These are phyloP conservation scores for Sugiyamaella paludigena DNA, from an alignment of 1,139 yeast species.

Conservation along the genomic window DNA sequence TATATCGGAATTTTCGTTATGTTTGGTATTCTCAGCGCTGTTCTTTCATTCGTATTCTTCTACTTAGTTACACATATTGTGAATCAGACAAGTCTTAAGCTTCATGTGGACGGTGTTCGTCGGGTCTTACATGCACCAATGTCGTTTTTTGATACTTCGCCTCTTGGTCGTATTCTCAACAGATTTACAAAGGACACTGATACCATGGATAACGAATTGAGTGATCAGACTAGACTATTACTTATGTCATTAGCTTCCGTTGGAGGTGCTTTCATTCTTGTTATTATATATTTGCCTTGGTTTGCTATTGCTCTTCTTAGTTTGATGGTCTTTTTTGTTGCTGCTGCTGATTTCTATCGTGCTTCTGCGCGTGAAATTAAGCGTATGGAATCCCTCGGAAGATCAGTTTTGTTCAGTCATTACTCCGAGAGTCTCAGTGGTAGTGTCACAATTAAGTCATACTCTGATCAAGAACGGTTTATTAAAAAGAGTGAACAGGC, in stretches of 20 bases:
- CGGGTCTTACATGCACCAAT: constrained; percentile 73
- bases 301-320: constrained; percentile 68
- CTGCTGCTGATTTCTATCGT: constrained; percentile 62
- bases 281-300: constrained; percentile 74
- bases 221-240: constrained; percentile 43
- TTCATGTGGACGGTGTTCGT: constrained; percentile 51
- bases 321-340: constrained; percentile 45
- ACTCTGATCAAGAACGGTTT: constrained; percentile 49
- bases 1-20: constrained; percentile 73
- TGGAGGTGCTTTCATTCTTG: constrained; percentile 62
- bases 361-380: constrained; percentile 81
- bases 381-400: constrained; percentile 71
- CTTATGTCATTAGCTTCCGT: constrained; percentile 52
- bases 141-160: constrained; percentile 66
- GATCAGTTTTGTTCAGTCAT: constrained; percentile 75
- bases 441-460: constrained; percentile 66
- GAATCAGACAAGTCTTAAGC: constrained; percentile 40
- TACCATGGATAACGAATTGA: constrained; percentile 67
- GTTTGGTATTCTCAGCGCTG: constrained; percentile 43
- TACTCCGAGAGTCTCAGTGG: constrained; percentile 77
- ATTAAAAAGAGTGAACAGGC: constrained; percentile 47
- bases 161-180: constrained; percentile 67
- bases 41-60: constrained; percentile 45
- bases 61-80: constrained; percentile 50
- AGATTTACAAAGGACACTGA: constrained; percentile 83